phyloP scores from a whole-genome alignment of 2,329 filamentous ascomycete species.

The Fusarium veterinarium region DNA sequence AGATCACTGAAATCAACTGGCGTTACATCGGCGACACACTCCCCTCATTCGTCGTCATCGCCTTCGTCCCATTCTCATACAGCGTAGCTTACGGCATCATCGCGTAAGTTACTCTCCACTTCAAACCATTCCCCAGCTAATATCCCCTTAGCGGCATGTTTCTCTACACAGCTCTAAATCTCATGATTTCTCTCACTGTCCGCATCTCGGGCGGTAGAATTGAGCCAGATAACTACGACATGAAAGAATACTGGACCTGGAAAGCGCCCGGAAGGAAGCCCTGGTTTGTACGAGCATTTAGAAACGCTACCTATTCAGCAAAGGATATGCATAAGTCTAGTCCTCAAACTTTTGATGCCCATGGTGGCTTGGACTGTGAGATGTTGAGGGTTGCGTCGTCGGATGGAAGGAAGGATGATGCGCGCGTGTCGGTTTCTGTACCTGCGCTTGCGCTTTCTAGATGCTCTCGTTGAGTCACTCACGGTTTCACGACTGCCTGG shows the following conservation, averaged over 20 bases:
- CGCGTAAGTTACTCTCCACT: slow-evolving; percentile 49
- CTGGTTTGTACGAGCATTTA: slow-evolving; percentile 25
- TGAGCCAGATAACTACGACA: slow-evolving; percentile 33
- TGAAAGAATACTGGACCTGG: slow-evolving; percentile 43
- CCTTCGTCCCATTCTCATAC: slow-evolving; percentile 86
- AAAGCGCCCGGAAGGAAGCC: slow-evolving; percentile 25
- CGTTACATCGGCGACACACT: slow-evolving; percentile 81
- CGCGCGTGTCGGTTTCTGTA: neutral
- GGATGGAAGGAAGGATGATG: slow-evolving; percentile 7
- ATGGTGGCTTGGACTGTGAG: slow-evolving; percentile 17
- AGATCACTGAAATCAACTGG: slow-evolving; percentile 85
- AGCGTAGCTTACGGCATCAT: slow-evolving; percentile 85
- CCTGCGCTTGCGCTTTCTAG: neutral
- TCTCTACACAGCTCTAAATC: slow-evolving; percentile 26
- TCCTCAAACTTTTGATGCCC: neutral
- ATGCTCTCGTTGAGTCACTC: neutral
- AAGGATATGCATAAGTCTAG: neutral
- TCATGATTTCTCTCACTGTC: slow-evolving; percentile 17
- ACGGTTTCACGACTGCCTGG: fast-evolving
- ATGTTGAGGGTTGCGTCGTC: slow-evolving; percentile 20
- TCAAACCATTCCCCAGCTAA: neutral
- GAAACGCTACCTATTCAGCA: neutral
- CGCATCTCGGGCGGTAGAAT: slow-evolving; percentile 21
- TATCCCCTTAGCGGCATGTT: slow-evolving; percentile 21
- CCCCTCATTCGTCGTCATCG: slow-evolving; percentile 81